Percentiles rank a stretch among this genome's conserved stretches.
These are phyloP conservation scores for Alternaria alternata DNA, from an alignment of 2,329 filamentous ascomycete species.

Conservation along the genomic window DNA sequence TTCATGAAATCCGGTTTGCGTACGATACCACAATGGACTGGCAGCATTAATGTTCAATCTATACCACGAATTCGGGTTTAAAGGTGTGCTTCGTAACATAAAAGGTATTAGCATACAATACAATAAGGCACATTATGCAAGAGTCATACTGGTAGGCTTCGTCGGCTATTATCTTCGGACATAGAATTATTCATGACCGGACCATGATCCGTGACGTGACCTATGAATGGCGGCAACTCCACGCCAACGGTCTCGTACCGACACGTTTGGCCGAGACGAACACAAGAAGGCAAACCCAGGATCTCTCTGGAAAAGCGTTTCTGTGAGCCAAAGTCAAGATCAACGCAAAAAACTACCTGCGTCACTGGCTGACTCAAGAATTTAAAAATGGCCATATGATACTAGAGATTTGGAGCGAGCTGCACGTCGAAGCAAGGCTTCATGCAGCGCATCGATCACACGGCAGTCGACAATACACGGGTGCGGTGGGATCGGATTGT, in stretches of 20 bases:
- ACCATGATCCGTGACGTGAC: not conserved
- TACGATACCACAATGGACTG: not conserved
- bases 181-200: not conserved
- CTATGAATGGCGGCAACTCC: not conserved
- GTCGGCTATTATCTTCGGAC: not conserved
- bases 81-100: not conserved
- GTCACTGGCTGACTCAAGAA: not conserved
- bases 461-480: not conserved
- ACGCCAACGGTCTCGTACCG: not conserved
- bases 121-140: not conserved
- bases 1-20: not conserved
- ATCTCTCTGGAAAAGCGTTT: not conserved
- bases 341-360: not conserved
- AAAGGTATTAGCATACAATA: not conserved
- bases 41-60: not conserved
- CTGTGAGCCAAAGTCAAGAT: not conserved
- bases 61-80: not conserved
- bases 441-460: constrained; percentile 6
- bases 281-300: not conserved
- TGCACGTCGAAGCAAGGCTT: not conserved
- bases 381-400: not conserved
- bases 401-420: not conserved
- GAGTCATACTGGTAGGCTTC: not conserved
- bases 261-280: not conserved
- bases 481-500: constrained; percentile 9